Percentiles rank a stretch among this genome's conserved stretches.
phyloP scores from a whole-genome alignment of 1,284 basidiomycete genomes.

The Mycena sp. region DNA sequence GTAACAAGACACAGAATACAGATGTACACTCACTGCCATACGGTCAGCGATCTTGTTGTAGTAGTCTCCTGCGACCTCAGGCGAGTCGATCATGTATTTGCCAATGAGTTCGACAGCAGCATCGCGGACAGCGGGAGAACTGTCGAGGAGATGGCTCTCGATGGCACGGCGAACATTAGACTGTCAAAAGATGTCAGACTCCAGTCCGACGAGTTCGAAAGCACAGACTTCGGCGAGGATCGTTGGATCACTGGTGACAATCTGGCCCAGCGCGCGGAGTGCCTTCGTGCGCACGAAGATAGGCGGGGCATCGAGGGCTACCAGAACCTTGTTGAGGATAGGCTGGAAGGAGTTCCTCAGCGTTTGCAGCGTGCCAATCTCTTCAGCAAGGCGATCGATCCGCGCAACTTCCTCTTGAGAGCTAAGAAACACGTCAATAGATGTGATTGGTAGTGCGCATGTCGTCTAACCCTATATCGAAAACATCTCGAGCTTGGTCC shows the following conservation, averaged over 20 bases:
- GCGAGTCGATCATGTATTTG: conserved; percentile 91
- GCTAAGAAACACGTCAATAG: conserved; percentile 47
- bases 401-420: conserved; percentile 73
- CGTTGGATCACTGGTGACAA: conserved; percentile 88
- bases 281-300: conserved; percentile 94
- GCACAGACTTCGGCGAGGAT: conserved; percentile 76
- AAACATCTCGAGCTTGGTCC: conserved; percentile 71
- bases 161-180: conserved; percentile 83
- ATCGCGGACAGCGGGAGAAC: conserved; percentile 93
- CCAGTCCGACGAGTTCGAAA: not conserved
- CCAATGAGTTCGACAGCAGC: conserved; percentile 96
- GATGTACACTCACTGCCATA: conserved; percentile 72
- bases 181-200: conserved; percentile 46
- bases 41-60: conserved; percentile 88
- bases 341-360: conserved; percentile 83
- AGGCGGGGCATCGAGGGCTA: conserved; percentile 80
- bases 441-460: too few relatives aligned
- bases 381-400: conserved; percentile 76
- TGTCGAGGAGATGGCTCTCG: conserved; percentile 89
- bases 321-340: conserved; percentile 80
- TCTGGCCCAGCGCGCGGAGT: conserved; percentile 83
- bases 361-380: conserved; percentile 78
- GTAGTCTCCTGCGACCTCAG: conserved; percentile 86
- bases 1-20: not conserved
- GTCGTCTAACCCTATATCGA: conserved; percentile 80